Base-by-base conservation (phyloP, 805 yeast genomes). In the Saturnispora besseyi region DNA sequence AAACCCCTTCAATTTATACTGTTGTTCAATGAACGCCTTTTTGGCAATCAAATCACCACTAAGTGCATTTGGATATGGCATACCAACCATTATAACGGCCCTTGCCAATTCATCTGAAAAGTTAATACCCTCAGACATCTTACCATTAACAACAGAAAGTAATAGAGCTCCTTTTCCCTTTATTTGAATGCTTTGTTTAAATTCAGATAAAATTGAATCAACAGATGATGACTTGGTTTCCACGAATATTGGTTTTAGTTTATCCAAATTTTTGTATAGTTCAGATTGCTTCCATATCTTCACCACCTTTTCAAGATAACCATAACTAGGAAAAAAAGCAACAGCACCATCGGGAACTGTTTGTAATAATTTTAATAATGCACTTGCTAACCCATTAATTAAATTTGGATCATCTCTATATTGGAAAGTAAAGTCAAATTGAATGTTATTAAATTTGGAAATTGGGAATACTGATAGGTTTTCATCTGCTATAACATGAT, bases 71-170 rank as follows among this genome's bases (percentile, higher is more conserved):
- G 98, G 97, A 58, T 76, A 91, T 2, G 98, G 97, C 37, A 91
- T 63, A 0, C 97, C 98, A 11, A 87, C 71, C 84, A 91, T 83
- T 2, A 87, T 69, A 0, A 91, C 90, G 0, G 87, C 89, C 51
- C 97, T 71, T 1, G 96, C 96, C n/a, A 91, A 67, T 37, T 83
- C 80, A 59, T 89, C 91, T 10, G 90, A 78, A 62, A 91, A 90
- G 61, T 90, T 90, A 41, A 90, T 91, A 5, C 98, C 98, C 64
- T 90, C 98, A 0, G 96, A 87, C 67, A 90, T 72, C 59, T 84
- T 84, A 0, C 97, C 98, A 1, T 96, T 96, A 13, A 91, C 95
- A 1, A 91, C 96, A 0, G 96, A 81, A 29, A 91, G 69, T 4
- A 90, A 63, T 2, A 85, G 57, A 0, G 95, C 90, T 1, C 93